Percentiles rank a stretch among this genome's conserved stretches.
phyloP scores from a whole-genome alignment of 2,329 filamentous ascomycete species.

The Tolypocladium cylindrosporum region DNA sequence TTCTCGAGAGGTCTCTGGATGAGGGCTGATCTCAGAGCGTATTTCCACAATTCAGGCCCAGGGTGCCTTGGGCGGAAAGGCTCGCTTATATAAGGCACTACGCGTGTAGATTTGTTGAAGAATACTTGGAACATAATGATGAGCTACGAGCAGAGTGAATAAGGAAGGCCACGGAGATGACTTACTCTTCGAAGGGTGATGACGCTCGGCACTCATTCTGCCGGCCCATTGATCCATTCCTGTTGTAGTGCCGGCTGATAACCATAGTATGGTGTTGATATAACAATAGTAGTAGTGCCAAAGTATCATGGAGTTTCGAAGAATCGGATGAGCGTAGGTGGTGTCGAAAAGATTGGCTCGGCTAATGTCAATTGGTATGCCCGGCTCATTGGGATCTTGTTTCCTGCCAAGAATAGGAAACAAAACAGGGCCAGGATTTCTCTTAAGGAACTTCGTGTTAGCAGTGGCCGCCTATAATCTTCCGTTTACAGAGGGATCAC shows the following conservation, averaged over 20 bases:
- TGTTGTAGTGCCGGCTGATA: slow-evolving; percentile 23
- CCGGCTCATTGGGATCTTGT: slow-evolving; percentile 11
- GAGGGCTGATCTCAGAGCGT: slow-evolving; percentile 20
- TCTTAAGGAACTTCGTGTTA: background rate
- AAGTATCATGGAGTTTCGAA: slow-evolving; percentile 24
- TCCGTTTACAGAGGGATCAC: background rate
- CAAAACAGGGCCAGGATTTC: slow-evolving; percentile 8
- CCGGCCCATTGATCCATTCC: slow-evolving; percentile 33
- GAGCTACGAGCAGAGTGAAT: too few species aligned
- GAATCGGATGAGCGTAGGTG: slow-evolving; percentile 29
- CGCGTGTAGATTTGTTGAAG: slow-evolving; percentile 27
- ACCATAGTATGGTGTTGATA: slow-evolving; percentile 22
- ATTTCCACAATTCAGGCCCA: slow-evolving; percentile 11
- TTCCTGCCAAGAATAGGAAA: slow-evolving; percentile 8
- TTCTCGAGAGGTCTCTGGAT: slow-evolving; percentile 23
- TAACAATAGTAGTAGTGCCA: slow-evolving; percentile 33
- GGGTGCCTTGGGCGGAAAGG: slow-evolving; percentile 14
- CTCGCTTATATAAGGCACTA: slow-evolving; percentile 25
- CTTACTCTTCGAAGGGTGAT: slow-evolving; percentile 16
- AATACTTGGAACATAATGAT: slow-evolving; percentile 18
- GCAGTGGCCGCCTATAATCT: background rate
- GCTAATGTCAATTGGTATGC: slow-evolving; percentile 31
- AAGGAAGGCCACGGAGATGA: too few species aligned
- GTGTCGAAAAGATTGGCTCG: slow-evolving; percentile 35
- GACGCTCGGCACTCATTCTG: slow-evolving; percentile 21